Percentiles rank a stretch among this genome's conserved stretches.
phyloP scores from a whole-genome alignment of 306 rosid species.

The Citrullus mucosospermus region DNA sequence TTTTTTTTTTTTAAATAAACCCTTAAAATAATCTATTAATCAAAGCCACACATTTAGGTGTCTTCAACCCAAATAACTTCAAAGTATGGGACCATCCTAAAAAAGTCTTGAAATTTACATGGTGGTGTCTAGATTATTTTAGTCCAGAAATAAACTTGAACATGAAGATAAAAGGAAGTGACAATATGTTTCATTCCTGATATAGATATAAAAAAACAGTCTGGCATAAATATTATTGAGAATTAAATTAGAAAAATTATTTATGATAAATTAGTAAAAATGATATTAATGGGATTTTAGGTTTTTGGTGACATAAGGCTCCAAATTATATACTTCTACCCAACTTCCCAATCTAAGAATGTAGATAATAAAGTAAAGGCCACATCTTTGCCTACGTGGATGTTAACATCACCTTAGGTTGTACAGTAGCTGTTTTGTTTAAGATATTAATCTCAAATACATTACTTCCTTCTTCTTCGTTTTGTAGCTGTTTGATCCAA shows the following conservation, averaged over 20 bases:
- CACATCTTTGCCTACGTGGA: not conserved
- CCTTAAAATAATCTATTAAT: not conserved
- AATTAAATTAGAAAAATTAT: no score
- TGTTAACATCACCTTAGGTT: slow-evolving; percentile 6
- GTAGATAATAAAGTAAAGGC: not conserved
- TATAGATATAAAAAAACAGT: no score
- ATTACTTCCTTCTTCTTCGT: no score
- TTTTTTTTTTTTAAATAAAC: no score
- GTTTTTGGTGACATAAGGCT: not conserved
- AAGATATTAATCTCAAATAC: no score
- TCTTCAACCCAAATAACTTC: not conserved
- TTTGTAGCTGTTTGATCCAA: no score
- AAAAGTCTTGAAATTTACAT: not conserved
- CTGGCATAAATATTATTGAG: no score
- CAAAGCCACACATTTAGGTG: not conserved
- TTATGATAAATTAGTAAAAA: not conserved
- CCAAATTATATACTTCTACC: not conserved
- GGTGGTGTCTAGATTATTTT: not conserved
- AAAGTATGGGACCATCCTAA: not conserved
- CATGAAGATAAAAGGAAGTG: no score
- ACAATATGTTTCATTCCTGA: no score
- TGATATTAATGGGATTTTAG: not conserved
- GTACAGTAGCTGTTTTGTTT: no score
- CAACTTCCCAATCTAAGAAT: not conserved
- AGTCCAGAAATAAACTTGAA: not conserved